Evolutionary conservation across 2,329 filamentous ascomycete species (phyloP).

Genomic region (Fusarium aywerte): DNA sequence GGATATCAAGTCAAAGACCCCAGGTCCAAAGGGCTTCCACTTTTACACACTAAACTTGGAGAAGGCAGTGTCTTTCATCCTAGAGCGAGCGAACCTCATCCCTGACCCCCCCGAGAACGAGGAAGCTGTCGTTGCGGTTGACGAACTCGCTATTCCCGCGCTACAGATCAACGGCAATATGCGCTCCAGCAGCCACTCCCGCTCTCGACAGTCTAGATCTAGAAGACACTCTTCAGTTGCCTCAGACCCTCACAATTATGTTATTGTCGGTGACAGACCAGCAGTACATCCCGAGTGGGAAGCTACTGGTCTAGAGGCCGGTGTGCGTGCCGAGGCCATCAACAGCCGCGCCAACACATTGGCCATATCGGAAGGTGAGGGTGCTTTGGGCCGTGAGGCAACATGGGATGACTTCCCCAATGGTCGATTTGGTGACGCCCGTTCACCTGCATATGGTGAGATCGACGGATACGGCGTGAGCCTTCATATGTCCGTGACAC

Average conservation of each 20-base stretch:
- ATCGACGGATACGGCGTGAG: conserved; percentile 99
- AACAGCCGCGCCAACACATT: conserved; percentile 86
- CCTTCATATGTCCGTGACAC: conserved; percentile 86
- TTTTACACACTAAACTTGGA: conserved; percentile 98
- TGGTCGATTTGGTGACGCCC: conserved; percentile 91
- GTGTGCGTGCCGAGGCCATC: conserved; percentile 76
- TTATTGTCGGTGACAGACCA: conserved; percentile 77
- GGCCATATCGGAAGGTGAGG: conserved; percentile 93
- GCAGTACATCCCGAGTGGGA: conserved; percentile 73
- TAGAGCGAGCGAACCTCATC: conserved; percentile 88
- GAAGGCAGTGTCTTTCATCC: conserved; percentile 92
- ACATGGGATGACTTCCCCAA: conserved; percentile 99
- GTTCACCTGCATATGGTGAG: conserved; percentile 93
- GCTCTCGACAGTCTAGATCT: conserved; percentile 58
- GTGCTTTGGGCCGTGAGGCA: conserved; percentile 87
- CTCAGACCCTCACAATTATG: conserved; percentile 85
- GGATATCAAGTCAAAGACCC: conserved; percentile 65
- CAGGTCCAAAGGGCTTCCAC: conserved; percentile 83
- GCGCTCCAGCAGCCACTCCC: conserved; percentile 50
- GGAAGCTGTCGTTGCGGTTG: conserved; percentile 63
- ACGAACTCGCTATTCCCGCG: conserved; percentile 48
- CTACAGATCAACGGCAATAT: conserved; percentile 62
- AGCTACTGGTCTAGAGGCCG: conserved; percentile 79
- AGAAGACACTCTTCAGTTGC: conserved; percentile 82
- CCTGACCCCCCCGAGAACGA: conserved; percentile 68